Percentiles rank a stretch among this genome's conserved stretches.
Conservation (phyloP, 495 filamentous ascomycete genomes). For the Lasiosphaeria miniovina region DNA sequence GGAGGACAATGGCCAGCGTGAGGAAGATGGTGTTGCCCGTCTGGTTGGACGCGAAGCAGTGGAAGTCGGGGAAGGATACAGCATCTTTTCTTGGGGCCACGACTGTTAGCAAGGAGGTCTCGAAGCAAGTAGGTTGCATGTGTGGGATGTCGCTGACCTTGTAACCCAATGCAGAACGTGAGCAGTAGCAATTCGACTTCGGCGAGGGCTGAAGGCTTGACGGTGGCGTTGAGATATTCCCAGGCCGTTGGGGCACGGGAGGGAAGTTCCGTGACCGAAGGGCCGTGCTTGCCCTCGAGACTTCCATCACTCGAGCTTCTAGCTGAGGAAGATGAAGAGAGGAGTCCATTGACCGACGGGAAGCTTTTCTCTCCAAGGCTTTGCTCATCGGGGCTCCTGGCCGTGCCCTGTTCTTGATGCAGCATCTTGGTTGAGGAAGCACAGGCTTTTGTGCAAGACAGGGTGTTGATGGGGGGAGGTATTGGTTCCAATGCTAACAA, state of each 20-base stretch:
- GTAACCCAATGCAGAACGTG: conserved; percentile 42
- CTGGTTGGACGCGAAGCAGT: conserved; percentile 64
- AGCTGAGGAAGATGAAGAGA: neutral
- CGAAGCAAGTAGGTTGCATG: neutral
- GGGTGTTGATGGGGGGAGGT: neutral
- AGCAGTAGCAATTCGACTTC: conserved; percentile 43
- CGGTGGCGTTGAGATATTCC: conserved; percentile 35
- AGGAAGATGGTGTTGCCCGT: conserved; percentile 62
- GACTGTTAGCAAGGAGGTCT: neutral
- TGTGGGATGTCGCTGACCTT: conserved; percentile 23
- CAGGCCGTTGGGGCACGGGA: conserved; percentile 27
- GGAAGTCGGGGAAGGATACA: conserved; percentile 58
- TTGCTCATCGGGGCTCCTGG: neutral
- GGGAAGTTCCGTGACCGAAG: neutral
- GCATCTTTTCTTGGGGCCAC: conserved; percentile 40
- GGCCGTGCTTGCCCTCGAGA: neutral
- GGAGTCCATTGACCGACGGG: neutral
- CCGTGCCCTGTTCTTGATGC: neutral
- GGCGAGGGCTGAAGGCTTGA: conserved; percentile 34
- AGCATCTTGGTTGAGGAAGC: neutral
- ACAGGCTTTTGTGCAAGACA: neutral
- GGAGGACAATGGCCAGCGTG: conserved; percentile 51
- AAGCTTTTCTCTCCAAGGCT: neutral
- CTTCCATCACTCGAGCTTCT: neutral
- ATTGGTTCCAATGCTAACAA: neutral